Percentiles rank a stretch among this genome's conserved stretches.
These are phyloP conservation scores for Lasiosphaeria miniovina DNA, from an alignment of 495 filamentous ascomycete genomes.

Conservation along the genomic window DNA sequence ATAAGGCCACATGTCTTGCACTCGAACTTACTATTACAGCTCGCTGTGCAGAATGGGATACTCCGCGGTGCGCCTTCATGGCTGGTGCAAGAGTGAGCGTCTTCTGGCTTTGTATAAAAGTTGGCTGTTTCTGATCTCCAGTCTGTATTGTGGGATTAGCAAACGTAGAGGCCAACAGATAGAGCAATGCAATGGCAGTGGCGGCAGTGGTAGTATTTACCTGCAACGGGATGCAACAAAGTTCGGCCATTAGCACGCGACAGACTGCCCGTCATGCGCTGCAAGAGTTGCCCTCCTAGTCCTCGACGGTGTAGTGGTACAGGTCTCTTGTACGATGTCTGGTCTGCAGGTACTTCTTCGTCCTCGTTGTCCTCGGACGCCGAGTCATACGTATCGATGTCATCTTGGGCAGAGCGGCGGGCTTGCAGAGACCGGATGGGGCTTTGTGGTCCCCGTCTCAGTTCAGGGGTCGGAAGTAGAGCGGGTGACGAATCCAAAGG, in stretches of 20 bases:
- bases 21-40: slow-evolving; percentile 70
- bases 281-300: slow-evolving; percentile 39
- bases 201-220: slow-evolving; percentile 14
- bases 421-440: slow-evolving; percentile 36
- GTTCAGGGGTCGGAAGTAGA: slow-evolving; percentile 24
- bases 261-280: slow-evolving; percentile 40
- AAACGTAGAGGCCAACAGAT: not conserved
- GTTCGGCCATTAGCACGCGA: slow-evolving; percentile 31
- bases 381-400: slow-evolving; percentile 25
- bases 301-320: slow-evolving; percentile 38
- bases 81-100: slow-evolving; percentile 59
- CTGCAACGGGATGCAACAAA: slow-evolving; percentile 35
- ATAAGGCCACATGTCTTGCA: not conserved
- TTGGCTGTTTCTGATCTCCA: slow-evolving; percentile 71
- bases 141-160: slow-evolving; percentile 39
- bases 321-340: slow-evolving; percentile 12
- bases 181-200: not conserved
- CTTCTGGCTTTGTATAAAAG: slow-evolving; percentile 66
- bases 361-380: slow-evolving; percentile 31
- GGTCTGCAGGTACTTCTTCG: slow-evolving; percentile 13
- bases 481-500: slow-evolving; percentile 26
- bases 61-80: slow-evolving; percentile 52
- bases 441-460: slow-evolving; percentile 31
- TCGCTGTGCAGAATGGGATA: slow-evolving; percentile 76
- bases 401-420: slow-evolving; percentile 27